Evolutionary conservation across 2,329 filamentous ascomycete species (phyloP), one percentile per base, ranked within the genome.

Genomic region (Neonectria punicea): DNA sequence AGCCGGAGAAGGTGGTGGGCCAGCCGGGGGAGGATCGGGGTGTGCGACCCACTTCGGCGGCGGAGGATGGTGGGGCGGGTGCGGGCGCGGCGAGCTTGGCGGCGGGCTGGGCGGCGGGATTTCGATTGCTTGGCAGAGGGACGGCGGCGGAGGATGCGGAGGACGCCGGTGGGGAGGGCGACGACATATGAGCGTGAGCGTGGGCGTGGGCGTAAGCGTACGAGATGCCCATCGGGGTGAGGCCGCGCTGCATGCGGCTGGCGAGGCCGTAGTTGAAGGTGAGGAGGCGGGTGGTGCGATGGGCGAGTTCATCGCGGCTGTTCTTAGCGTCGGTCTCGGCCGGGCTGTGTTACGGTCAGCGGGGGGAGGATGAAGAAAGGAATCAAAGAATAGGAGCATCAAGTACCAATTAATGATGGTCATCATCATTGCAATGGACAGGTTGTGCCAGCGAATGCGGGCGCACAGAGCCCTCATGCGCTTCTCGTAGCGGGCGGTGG

Each of bases 341-440:
- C 4, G 77, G 78, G 61, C 78, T 80, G 56, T 13, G 54, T 18
- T 32, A 47, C 34, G 14, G 36, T 39, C 36, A 39, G 36, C 14
- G 16, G 36, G 14, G 36, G 7, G 16, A 43, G 25, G 5, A 22
- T 22, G 22, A 25, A 25, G 36, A 22, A 36, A 50, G 28, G 28
- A 20, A 20, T 22, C 16, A 49, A 25, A 25, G 41, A 50, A 14
- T 18, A 11, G 36, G 43, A 28, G 28, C 20, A 67, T 75, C 8
- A 11, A 20, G 70, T 70, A 80, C 78, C 79, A 80, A 68, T 80
- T 79, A 20, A 80, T 68, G 46, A 80, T 77, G 5, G 78, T 80
- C 73, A 78, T 79, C 73, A 80, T 79, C 74, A 80, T 77, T 16
- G 76, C 78, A 69, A 80, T 78, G n/a, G 78, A 79, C 20, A 80